These are phyloP conservation scores for Scenedesmus sp. DNA, from an alignment of 163 green algal genomes.

Conservation along the genomic window DNA sequence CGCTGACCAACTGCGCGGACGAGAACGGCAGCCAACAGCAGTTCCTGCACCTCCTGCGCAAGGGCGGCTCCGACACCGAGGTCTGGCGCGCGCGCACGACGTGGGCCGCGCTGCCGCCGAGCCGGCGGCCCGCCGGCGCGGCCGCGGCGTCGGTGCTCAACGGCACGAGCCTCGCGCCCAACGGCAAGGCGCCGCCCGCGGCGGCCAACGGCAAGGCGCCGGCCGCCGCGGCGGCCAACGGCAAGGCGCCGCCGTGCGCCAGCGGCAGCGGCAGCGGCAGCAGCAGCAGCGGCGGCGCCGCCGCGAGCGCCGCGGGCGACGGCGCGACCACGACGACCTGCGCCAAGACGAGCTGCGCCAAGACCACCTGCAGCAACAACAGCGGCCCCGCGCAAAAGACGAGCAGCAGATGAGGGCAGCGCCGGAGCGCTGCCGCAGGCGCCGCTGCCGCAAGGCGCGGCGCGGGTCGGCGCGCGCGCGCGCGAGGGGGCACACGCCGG, in stretches of 20 bases:
- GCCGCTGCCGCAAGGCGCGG: no score
- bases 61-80: slow-evolving; percentile 61
- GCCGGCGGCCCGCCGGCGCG: not conserved
- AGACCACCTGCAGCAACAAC: slow-evolving; percentile 4
- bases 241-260: not conserved
- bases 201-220: not conserved
- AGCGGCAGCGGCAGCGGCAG: not conserved
- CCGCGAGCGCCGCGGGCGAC: not conserved
- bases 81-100: slow-evolving; percentile 71
- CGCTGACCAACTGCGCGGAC: slow-evolving; percentile 44
- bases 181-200: not conserved
- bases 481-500: no score
- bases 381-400: not conserved
- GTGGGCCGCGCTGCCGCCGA: slow-evolving; percentile 50
- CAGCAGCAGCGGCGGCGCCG: not conserved
- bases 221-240: not conserved
- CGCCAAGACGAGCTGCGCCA: not conserved
- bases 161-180: not conserved
- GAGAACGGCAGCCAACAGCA: slow-evolving; percentile 46
- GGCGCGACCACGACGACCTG: not conserved
- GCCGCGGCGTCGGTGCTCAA: not conserved
- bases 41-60: slow-evolving; percentile 70
- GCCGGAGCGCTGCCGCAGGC: no score
- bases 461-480: no score
- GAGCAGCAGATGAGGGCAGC: not conserved